These are phyloP conservation scores for Gracilaria domingensis DNA, from an alignment of 23 red algal species.

Conservation along the genomic window DNA sequence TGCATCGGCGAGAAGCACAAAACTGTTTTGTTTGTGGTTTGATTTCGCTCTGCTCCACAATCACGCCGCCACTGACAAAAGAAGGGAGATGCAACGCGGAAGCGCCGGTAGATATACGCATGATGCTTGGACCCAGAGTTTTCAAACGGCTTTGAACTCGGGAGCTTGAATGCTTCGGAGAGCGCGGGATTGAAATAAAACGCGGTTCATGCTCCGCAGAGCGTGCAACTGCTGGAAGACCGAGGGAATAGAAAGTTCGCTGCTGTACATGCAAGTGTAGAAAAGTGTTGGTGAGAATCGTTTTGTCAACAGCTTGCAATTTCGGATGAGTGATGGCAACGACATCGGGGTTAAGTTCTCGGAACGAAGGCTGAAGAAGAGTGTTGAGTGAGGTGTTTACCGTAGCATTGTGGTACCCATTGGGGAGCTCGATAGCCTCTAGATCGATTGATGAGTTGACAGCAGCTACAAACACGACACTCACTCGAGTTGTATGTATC, in stretches of 20 bases:
- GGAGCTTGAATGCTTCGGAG: not conserved
- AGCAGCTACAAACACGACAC: not conserved
- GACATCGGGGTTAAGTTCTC: not conserved
- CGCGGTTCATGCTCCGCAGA: not conserved
- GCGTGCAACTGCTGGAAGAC: not conserved
- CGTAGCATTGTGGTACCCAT: not conserved
- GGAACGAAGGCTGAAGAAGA: not conserved
- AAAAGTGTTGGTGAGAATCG: not conserved
- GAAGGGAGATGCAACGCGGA: not conserved
- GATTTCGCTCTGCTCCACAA: not conserved
- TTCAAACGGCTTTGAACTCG: not conserved
- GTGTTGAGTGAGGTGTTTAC: not conserved
- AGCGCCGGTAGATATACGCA: not conserved
- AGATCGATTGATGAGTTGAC: not conserved
- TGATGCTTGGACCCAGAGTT: not conserved
- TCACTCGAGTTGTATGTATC: not conserved
- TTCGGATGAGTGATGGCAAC: not conserved
- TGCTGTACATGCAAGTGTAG: conserved; percentile 15
- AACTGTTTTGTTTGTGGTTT: not conserved
- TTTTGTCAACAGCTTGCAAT: not conserved
- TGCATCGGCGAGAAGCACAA: not conserved
- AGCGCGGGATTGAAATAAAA: not conserved
- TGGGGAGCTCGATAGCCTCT: not conserved
- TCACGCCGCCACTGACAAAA: not conserved
- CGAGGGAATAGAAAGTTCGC: not conserved